phyloP scores from a whole-genome alignment of 257 asterid genomes.

The Salvia hispanica region DNA sequence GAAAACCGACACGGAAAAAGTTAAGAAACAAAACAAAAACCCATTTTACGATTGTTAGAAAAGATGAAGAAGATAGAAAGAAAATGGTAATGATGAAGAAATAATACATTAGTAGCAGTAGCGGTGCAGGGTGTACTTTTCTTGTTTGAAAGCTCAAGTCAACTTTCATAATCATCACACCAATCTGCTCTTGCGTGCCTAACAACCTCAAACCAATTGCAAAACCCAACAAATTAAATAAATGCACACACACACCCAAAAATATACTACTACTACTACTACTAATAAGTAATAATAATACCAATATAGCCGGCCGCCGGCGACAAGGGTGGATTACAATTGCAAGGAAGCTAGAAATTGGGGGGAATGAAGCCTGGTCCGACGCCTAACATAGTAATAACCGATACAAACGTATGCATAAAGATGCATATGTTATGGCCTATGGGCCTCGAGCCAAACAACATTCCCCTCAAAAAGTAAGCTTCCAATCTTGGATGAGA shows the following conservation, averaged over 20 bases:
- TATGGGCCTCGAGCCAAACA: constrained; percentile 91
- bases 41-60: constrained; percentile 13
- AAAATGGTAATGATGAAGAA: constrained; percentile 46
- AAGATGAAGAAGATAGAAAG: constrained; percentile 6
- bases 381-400: constrained; percentile 49
- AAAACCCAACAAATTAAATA: constrained; percentile 9
- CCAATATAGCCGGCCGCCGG: background rate
- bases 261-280: no score
- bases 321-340: background rate
- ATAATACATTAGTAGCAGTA: constrained; percentile 30
- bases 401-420: background rate
- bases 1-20: constrained; percentile 49
- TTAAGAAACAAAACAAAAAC: constrained; percentile 30
- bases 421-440: background rate
- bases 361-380: constrained; percentile 99
- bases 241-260: constrained; percentile 2
- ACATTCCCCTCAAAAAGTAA: constrained; percentile 88
- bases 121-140: constrained; percentile 16
- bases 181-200: constrained; percentile 65
- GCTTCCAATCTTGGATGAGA: constrained; percentile 40
- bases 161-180: constrained; percentile 60
- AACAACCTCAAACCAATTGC: constrained; percentile 32
- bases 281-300: no score
- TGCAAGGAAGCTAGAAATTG: constrained; percentile 62
- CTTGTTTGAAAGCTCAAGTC: constrained; percentile 29